These are phyloP conservation scores for Wickerhamiella kurtzmanii DNA, from an alignment of 805 yeast species.

Conservation along the genomic window DNA sequence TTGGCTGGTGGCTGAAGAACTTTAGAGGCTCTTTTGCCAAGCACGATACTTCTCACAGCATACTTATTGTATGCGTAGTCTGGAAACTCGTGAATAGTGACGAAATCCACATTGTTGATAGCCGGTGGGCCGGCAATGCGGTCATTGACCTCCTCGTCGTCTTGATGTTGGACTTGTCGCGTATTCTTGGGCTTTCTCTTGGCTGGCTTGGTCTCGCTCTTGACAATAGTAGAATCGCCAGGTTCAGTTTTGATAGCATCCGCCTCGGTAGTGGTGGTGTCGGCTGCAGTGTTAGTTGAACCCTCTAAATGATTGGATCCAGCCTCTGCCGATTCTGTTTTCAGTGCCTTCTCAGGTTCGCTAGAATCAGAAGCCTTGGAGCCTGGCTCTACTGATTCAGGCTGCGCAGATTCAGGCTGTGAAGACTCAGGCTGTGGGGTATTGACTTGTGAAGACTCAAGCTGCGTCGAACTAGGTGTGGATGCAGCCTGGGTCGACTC, in stretches of 20 bases:
- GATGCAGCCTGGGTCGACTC: too few species aligned
- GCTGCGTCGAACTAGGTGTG: too few species aligned
- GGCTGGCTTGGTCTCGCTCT: constrained; percentile 22
- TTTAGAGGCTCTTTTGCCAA: constrained; percentile 39
- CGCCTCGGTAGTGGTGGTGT: not conserved
- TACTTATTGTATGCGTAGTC: constrained; percentile 14
- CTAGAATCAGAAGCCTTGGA: constrained; percentile 5
- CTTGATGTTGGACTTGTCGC: constrained; percentile 27
- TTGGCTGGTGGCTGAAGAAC: constrained; percentile 32
- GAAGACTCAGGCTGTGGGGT: too few species aligned
- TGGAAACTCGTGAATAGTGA: constrained; percentile 41
- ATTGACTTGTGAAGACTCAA: too few species aligned
- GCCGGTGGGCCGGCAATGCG: constrained; percentile 39
- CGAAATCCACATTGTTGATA: constrained; percentile 38
- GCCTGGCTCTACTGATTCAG: too few species aligned
- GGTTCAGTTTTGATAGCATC: not conserved
- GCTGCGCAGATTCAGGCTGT: too few species aligned
- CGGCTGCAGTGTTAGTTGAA: too few species aligned
- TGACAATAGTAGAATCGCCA: too few species aligned
- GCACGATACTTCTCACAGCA: constrained; percentile 29
- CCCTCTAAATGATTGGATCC: too few species aligned
- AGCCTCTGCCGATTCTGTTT: too few species aligned
- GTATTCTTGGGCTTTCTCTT: constrained; percentile 23
- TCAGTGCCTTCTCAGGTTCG: constrained; percentile 2
- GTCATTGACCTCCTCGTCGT: constrained; percentile 20